Evolutionary conservation across 768 basidiomycete genomes (phyloP), one percentile per base, ranked within the genome.

Genomic region (Leccinellum luteum): DNA sequence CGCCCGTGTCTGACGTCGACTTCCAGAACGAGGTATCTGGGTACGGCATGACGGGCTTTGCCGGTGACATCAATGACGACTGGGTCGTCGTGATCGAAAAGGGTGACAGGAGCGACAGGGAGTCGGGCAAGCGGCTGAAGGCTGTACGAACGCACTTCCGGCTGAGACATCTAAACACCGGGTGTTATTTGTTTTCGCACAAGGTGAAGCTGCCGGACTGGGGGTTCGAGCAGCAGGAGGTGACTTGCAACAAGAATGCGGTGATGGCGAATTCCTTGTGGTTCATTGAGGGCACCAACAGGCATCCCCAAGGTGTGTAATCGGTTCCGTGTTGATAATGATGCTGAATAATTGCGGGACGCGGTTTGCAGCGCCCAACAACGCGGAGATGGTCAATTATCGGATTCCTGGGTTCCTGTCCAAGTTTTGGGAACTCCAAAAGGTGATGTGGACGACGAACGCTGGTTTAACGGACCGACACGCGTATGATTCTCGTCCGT

Each of bases 201-300:
- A 97, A 97, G 73, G 89, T 98, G 66, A 98, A 98, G 75, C 76
- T 99, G 1, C 97, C 97, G 0, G 91, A 97, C 5, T 99, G 97
- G 97, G 97, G 85, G 0, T 99, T 81, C 64, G 97, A 98, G 69
- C 97, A 99, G 73, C 97, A 99, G 71, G 97, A 99, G 68, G 97
- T 99, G 52, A 98, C 97, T 0, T 99, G 97, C 74, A 99, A 99
- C 75, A 98, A 94, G 81, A 96, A 98, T 65, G 95, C 97, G 13
- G 89, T 89, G 25, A 81, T 77, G 71, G 82, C 80, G 2, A 98
- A 98, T 72, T 94, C 94, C 30, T 69, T 98, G 59, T 98, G 97
- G 97, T 93, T 83, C 65, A 77, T 98, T 43, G 97, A 99, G 78
- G 97, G 94, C 2, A 82, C 90, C 21, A 55, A 52, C 49, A 78